Percentiles rank a stretch among this genome's conserved stretches.
Evolutionary conservation across 2,329 filamentous ascomycete species (phyloP).

Genomic region (Curvularia sp.): DNA sequence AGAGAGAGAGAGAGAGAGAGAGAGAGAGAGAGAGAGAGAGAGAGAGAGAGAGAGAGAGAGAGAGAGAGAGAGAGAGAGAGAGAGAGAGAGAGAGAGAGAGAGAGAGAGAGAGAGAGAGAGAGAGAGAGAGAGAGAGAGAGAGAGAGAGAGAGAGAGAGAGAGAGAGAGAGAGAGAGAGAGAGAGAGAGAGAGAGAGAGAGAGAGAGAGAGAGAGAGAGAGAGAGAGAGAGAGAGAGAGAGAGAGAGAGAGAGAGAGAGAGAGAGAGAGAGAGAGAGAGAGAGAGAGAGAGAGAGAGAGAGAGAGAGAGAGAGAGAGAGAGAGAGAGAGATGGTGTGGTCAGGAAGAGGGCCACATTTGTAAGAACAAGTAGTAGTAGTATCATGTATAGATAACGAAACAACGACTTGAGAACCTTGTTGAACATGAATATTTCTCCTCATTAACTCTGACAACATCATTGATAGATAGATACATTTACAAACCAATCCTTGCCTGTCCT

Average conservation of each 20-base stretch:
- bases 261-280: not conserved
- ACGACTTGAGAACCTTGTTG: not conserved
- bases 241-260: not conserved
- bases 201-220: not conserved
- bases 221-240: not conserved
- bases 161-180: not conserved
- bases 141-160: not conserved
- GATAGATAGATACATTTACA: no score
- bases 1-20: not conserved
- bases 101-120: not conserved
- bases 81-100: not conserved
- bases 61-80: not conserved
- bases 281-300: not conserved
- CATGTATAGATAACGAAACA: not conserved
- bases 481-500: not conserved
- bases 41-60: not conserved
- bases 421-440: not conserved
- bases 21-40: not conserved
- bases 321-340: not conserved
- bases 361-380: not conserved
- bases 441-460: not conserved
- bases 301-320: not conserved
- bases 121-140: not conserved
- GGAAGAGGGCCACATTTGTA: not conserved
- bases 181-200: not conserved